These are phyloP conservation scores for Athelia psychrophila DNA, from an alignment of 1,284 basidiomycete species.

Conservation along the genomic window DNA sequence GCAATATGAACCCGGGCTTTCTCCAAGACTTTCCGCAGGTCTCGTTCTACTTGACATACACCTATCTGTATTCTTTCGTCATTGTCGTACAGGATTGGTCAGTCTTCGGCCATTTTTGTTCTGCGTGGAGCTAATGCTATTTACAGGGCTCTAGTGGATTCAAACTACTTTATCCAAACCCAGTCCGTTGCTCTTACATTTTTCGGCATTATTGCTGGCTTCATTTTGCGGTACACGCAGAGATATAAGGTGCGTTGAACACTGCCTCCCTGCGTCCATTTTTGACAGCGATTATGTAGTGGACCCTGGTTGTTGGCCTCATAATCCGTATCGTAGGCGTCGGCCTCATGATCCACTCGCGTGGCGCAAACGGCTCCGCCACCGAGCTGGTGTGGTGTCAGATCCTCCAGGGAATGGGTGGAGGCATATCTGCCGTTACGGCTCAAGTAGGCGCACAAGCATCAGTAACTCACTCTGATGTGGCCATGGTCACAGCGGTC, in stretches of 20 bases:
- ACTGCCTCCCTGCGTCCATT: not conserved
- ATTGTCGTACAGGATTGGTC: slow-evolving; percentile 37
- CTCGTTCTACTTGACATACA: slow-evolving; percentile 38
- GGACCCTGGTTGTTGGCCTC: slow-evolving; percentile 51
- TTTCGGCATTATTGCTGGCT: slow-evolving; percentile 44
- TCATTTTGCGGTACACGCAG: slow-evolving; percentile 37
- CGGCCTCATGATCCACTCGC: slow-evolving; percentile 50
- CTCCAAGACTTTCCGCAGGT: slow-evolving; percentile 10
- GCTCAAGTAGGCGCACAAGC: slow-evolving; percentile 65
- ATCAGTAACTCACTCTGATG: slow-evolving; percentile 53
- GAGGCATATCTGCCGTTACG: slow-evolving; percentile 56
- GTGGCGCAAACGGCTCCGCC: slow-evolving; percentile 38
- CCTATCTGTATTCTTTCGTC: slow-evolving; percentile 38
- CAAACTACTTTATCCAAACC: slow-evolving; percentile 31
- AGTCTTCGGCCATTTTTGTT: not conserved
- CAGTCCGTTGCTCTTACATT: slow-evolving; percentile 44
- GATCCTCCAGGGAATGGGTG: slow-evolving; percentile 54
- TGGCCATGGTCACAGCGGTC: slow-evolving; percentile 66
- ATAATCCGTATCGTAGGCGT: slow-evolving; percentile 52
- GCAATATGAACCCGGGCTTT: not conserved
- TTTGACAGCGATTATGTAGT: slow-evolving; percentile 20
- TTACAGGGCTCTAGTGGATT: slow-evolving; percentile 24
- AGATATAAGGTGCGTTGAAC: slow-evolving; percentile 33
- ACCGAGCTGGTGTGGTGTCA: slow-evolving; percentile 48
- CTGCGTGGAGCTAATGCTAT: not conserved